Evolutionary conservation across 2,329 filamentous ascomycete genomes (phyloP).

Genomic region (Pyricularia sp.): DNA sequence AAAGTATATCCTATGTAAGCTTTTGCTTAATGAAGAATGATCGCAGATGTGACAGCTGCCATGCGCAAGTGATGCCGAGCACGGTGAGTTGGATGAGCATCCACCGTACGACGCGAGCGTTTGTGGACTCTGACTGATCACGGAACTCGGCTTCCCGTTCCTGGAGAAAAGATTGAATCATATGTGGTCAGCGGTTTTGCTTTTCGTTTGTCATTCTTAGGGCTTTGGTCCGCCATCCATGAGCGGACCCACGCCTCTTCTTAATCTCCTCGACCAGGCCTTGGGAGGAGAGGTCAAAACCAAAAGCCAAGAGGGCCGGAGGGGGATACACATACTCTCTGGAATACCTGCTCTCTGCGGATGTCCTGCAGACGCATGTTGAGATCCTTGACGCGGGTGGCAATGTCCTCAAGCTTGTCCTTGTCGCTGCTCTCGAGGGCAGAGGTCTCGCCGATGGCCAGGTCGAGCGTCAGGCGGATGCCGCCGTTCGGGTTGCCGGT

Average conservation of each 20-base stretch:
- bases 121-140: slow-evolving; percentile 91
- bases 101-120: slow-evolving; percentile 85
- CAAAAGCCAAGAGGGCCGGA: background rate
- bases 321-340: slow-evolving; percentile 49
- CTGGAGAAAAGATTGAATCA: slow-evolving; percentile 27
- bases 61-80: slow-evolving; percentile 78
- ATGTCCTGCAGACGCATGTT: slow-evolving; percentile 82
- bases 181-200: slow-evolving; percentile 1
- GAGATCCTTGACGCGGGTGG: slow-evolving; percentile 76
- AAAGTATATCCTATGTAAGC: slow-evolving; percentile 56
- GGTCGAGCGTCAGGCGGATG: slow-evolving; percentile 73
- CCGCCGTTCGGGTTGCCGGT: slow-evolving; percentile 49
- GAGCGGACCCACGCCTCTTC: no score
- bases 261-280: no score
- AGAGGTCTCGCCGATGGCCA: slow-evolving; percentile 89
- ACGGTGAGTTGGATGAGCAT: slow-evolving; percentile 80
- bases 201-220: background rate
- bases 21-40: slow-evolving; percentile 99
- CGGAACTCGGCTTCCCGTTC: slow-evolving; percentile 97
- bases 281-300: no score
- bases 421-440: slow-evolving; percentile 91
- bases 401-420: slow-evolving; percentile 80
- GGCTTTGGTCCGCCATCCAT: no score
- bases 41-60: slow-evolving; percentile 90
- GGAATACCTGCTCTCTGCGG: slow-evolving; percentile 88